Evolutionary conservation across 2,329 filamentous ascomycete species (phyloP).

Genomic region (Claviceps capensis): DNA sequence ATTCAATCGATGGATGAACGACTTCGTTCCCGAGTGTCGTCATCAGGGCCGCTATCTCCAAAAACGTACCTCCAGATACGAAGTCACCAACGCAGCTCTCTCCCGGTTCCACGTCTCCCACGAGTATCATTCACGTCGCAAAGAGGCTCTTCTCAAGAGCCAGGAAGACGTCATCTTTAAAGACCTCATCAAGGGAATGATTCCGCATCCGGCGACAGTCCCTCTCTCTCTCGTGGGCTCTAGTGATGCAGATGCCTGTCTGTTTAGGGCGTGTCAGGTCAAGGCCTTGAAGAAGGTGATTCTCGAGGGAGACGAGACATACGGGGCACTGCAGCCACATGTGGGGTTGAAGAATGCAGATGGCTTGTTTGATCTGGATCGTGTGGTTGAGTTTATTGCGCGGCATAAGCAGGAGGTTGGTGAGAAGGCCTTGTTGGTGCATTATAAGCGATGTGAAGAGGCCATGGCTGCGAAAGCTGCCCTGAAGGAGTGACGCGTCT

Average conservation of each 20-base stretch:
- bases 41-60: constrained; percentile 21
- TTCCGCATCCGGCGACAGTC: constrained; percentile 10
- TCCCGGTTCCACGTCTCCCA: constrained; percentile 29
- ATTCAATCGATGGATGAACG: constrained; percentile 47
- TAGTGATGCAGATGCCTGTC: neutral
- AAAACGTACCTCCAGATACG: constrained; percentile 22
- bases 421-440: constrained; percentile 17
- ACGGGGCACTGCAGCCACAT: constrained; percentile 18
- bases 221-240: constrained; percentile 5
- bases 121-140: constrained; percentile 30
- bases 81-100: constrained; percentile 40
- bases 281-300: constrained; percentile 37
- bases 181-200: constrained; percentile 25
- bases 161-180: constrained; percentile 30
- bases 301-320: constrained; percentile 27
- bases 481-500: neutral
- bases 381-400: constrained; percentile 28
- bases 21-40: constrained; percentile 44
- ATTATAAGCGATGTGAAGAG: constrained; percentile 9
- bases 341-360: constrained; percentile 18
- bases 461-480: neutral
- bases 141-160: constrained; percentile 26
- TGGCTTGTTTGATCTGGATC: constrained; percentile 30
- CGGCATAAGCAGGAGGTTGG: constrained; percentile 25
- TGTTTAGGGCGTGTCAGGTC: constrained; percentile 8